These are phyloP conservation scores for Boletus rubropictus DNA, from an alignment of 768 basidiomycete genomes.

Conservation along the genomic window DNA sequence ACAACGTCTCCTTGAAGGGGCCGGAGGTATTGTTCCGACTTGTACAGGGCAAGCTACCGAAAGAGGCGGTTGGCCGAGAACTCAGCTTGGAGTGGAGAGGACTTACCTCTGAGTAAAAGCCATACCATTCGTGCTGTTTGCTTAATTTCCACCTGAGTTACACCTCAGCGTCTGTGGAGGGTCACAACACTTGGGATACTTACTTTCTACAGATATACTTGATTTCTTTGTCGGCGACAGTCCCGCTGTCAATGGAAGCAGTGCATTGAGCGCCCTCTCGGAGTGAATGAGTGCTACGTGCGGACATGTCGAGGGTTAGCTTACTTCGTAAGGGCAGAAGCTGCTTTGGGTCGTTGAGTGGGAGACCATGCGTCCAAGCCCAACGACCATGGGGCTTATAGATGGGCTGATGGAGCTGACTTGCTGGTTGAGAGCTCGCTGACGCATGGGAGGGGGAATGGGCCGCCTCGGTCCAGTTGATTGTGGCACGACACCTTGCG, in stretches of 20 bases:
- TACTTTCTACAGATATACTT: conserved; percentile 36
- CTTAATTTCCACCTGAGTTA: conserved; percentile 29
- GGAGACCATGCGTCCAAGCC: conserved; percentile 28
- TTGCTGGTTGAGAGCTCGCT: conserved; percentile 1
- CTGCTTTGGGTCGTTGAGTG: conserved; percentile 24
- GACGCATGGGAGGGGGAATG: background rate
- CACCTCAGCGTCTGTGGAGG: conserved; percentile 1
- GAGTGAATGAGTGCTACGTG: conserved; percentile 5
- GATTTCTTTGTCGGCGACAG: conserved; percentile 24
- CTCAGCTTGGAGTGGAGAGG: conserved; percentile 12
- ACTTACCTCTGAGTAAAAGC: conserved; percentile 37
- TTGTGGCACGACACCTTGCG: conserved; percentile 23
- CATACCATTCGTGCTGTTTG: conserved; percentile 32
- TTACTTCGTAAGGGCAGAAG: conserved; percentile 24
- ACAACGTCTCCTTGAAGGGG: conserved; percentile 49
- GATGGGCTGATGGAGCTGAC: conserved; percentile 19
- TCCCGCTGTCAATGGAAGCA: conserved; percentile 34
- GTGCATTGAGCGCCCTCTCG: conserved; percentile 35
- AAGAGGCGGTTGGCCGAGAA: conserved; percentile 3
- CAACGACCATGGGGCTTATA: conserved; percentile 31
- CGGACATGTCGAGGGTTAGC: background rate
- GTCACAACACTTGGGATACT: conserved; percentile 2
- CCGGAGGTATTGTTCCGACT: conserved; percentile 39
- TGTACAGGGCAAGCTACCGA: conserved; percentile 47
- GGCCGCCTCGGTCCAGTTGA: conserved; percentile 22